phyloP scores from a whole-genome alignment of 176 grass and related monocot genomes.

The Metroxylon sagu region DNA sequence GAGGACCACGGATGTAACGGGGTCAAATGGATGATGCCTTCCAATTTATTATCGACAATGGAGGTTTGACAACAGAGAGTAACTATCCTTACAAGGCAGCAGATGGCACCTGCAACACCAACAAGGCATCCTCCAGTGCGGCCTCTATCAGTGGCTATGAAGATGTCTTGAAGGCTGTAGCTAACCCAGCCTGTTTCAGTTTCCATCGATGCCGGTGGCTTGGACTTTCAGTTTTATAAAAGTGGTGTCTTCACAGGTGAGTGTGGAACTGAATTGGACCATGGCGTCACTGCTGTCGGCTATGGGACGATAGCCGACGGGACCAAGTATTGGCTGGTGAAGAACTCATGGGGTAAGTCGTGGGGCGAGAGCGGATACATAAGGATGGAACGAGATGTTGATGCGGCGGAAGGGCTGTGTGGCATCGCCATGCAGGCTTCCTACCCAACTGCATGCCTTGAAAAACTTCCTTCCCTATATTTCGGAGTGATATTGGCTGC shows the following conservation, averaged over 20 bases:
- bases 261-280: constrained; percentile 37
- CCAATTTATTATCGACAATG: constrained; percentile 2
- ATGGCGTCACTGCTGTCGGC: constrained; percentile 40
- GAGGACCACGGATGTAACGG: too few relatives aligned
- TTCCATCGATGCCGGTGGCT: constrained; percentile 30
- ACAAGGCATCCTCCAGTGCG: neutral
- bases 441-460: neutral
- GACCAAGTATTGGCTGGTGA: too few relatives aligned
- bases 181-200: too few relatives aligned
- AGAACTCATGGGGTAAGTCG: constrained; percentile 14
- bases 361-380: constrained; percentile 6
- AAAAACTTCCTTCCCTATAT: too few relatives aligned
- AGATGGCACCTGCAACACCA: neutral
- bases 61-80: neutral
- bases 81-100: constrained; percentile 10
- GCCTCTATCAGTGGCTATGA: too few relatives aligned
- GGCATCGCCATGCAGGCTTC: constrained; percentile 12
- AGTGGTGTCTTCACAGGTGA: constrained; percentile 38
- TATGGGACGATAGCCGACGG: too few relatives aligned
- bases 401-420: neutral
- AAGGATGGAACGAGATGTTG: constrained; percentile 11
- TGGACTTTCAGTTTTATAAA: constrained; percentile 46
- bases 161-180: too few relatives aligned
- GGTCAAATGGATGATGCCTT: neutral
- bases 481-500: too few relatives aligned